phyloP scores from a whole-genome alignment of 1,139 yeast genomes.

The Magnusiomyces magnusii region DNA sequence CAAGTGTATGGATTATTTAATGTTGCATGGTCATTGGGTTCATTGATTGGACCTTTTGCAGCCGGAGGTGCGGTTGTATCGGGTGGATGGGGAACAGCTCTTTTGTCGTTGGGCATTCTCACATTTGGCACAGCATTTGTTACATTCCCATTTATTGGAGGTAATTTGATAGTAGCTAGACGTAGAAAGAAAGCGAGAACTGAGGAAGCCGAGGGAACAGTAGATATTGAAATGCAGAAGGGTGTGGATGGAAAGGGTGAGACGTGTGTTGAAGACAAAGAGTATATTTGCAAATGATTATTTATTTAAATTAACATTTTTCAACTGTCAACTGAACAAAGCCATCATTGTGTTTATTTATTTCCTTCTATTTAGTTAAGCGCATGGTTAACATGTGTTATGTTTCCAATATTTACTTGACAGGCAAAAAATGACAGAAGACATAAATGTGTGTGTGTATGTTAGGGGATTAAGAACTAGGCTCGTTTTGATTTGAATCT shows the following conservation, averaged over 20 bases:
- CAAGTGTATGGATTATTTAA: constrained; percentile 35
- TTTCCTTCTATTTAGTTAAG: too few species aligned
- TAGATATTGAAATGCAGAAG: background rate
- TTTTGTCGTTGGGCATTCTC: constrained; percentile 26
- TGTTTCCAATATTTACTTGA: too few species aligned
- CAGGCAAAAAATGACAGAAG: too few species aligned
- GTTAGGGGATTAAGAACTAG: too few species aligned
- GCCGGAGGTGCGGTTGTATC: constrained; percentile 26
- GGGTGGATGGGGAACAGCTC: constrained; percentile 27
- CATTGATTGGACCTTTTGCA: constrained; percentile 32
- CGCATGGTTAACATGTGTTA: too few species aligned
- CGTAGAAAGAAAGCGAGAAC: background rate
- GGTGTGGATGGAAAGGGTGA: too few species aligned
- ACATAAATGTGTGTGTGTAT: too few species aligned
- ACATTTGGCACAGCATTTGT: constrained; percentile 23
- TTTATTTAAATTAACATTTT: too few species aligned
- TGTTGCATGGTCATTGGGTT: constrained; percentile 31
- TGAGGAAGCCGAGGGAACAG: background rate
- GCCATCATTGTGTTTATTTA: too few species aligned
- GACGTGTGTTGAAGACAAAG: background rate
- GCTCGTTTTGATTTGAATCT: too few species aligned
- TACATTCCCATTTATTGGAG: constrained; percentile 28
- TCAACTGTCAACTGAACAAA: too few species aligned
- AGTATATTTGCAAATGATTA: background rate
- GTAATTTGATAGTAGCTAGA: constrained; percentile 15